Evolutionary conservation across 2,329 filamentous ascomycete genomes (phyloP).

Genomic region (Paecilomyces variotii): DNA sequence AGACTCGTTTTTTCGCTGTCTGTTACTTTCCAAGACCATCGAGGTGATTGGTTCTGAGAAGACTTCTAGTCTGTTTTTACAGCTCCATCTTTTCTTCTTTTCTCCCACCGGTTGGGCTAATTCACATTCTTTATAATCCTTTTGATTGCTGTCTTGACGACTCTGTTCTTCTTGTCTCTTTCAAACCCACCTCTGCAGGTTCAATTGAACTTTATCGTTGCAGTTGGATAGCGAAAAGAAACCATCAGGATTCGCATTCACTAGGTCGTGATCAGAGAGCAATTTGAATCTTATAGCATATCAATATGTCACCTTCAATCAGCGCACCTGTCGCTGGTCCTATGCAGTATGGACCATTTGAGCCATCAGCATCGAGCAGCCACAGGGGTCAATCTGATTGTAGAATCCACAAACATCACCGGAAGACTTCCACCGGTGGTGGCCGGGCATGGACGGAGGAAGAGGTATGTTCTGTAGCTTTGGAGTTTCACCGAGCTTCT

Average conservation of each 20-base stretch:
- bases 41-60: background rate
- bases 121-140: conserved; percentile 42
- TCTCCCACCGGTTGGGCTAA: conserved; percentile 47
- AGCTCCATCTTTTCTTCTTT: conserved; percentile 35
- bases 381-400: conserved; percentile 51
- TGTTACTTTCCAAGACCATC: conserved; percentile 13
- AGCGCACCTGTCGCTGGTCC: conserved; percentile 2
- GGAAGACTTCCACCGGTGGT: conserved; percentile 63
- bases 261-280: background rate
- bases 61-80: background rate
- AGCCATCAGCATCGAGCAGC: conserved; percentile 41
- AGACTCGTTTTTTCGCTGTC: conserved; percentile 7
- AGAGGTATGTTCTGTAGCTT: conserved; percentile 51
- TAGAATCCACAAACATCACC: conserved; percentile 52
- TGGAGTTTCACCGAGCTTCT: background rate
- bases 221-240: background rate
- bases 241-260: background rate
- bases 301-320: conserved; percentile 9
- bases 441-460: conserved; percentile 80
- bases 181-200: background rate
- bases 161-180: conserved; percentile 4
- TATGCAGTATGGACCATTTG: conserved; percentile 1
- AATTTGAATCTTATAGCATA: background rate
- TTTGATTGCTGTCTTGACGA: conserved; percentile 17
- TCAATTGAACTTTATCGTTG: background rate